These are phyloP conservation scores for Claviceps sp. DNA, from an alignment of 2,329 filamentous ascomycete genomes.

Conservation along the genomic window DNA sequence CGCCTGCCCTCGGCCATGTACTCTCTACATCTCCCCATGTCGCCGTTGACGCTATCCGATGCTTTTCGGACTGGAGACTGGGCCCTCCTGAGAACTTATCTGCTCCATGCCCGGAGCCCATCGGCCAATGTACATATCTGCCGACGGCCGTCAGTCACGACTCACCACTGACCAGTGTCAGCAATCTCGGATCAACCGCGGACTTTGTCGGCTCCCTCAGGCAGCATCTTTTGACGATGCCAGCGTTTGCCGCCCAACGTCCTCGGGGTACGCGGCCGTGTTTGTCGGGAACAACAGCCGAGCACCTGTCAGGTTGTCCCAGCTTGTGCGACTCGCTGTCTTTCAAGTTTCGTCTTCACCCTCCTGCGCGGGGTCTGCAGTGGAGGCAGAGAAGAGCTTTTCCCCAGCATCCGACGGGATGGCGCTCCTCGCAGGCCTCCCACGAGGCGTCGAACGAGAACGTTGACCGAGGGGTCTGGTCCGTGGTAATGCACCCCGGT, in stretches of 20 bases:
- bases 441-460: no score
- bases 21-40: neutral
- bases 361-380: neutral
- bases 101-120: neutral
- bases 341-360: neutral
- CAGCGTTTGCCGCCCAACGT: neutral
- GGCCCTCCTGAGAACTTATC: neutral
- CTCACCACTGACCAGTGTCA: neutral
- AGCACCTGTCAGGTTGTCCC: neutral
- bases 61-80: neutral
- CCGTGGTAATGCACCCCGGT: neutral
- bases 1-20: neutral
- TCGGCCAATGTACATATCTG: neutral
- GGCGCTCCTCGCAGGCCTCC: neutral
- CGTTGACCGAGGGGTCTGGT: no score
- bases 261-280: no score
- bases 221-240: neutral
- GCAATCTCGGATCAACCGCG: neutral
- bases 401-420: neutral
- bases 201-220: neutral
- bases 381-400: neutral
- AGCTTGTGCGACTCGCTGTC: neutral
- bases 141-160: no score
- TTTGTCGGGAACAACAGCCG: neutral
- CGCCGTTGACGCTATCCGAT: neutral